Conservation (phyloP, 108 stramenopile species). For the Cyclotella cryptica region DNA sequence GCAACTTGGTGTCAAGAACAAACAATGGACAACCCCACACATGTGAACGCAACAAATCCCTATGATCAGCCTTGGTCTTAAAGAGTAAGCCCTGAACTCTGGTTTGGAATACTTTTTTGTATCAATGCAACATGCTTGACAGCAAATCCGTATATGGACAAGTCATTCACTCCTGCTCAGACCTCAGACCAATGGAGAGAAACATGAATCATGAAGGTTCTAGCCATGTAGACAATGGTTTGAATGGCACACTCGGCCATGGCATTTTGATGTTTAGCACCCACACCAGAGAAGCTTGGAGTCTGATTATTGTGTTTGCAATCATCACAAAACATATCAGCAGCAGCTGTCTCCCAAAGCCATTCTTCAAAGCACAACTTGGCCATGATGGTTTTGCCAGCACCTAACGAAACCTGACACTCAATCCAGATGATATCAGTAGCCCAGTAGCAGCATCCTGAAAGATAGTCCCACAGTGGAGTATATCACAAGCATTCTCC, state of each 20-base stretch:
- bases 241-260: too few species aligned
- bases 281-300: constrained; percentile 28
- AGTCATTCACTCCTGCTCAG: not conserved
- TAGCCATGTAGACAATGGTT: constrained; percentile 18
- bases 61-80: constrained; percentile 16
- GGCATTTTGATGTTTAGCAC: too few species aligned
- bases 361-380: constrained; percentile 44
- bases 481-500: not conserved
- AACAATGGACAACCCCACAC: too few species aligned
- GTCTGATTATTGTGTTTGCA: not conserved
- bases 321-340: constrained; percentile 8
- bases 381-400: constrained; percentile 44
- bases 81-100: constrained; percentile 11
- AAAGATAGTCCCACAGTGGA: constrained; percentile 27
- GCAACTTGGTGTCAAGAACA: constrained; percentile 23
- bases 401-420: constrained; percentile 28
- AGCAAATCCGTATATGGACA: constrained; percentile 57
- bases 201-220: constrained; percentile 46
- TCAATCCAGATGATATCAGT: constrained; percentile 1
- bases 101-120: constrained; percentile 43
- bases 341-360: constrained; percentile 1
- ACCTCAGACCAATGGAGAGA: constrained; percentile 48
- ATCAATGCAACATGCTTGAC: constrained; percentile 48
- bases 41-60: not conserved
- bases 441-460: constrained; percentile 45